phyloP scores from a whole-genome alignment of 345 rosid genomes.

The Hibiscus syriacus region DNA sequence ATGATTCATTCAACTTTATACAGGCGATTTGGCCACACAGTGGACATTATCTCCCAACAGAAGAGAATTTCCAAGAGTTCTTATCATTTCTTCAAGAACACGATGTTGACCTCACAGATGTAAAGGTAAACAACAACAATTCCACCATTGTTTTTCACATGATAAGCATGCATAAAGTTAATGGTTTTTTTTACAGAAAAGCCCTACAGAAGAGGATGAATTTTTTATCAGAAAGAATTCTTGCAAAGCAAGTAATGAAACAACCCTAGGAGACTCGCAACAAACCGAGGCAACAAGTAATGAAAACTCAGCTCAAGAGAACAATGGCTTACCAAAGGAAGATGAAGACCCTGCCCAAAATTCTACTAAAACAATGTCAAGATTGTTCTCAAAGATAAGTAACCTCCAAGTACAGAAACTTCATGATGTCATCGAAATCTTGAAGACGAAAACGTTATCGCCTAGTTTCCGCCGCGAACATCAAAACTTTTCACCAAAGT shows the following conservation, averaged over 20 bases:
- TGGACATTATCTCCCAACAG: slow-evolving; percentile 94
- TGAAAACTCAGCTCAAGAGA: slow-evolving; percentile 13
- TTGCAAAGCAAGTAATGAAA: slow-evolving; percentile 18
- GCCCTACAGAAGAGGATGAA: slow-evolving; percentile 55
- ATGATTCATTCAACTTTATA: slow-evolving; percentile 3
- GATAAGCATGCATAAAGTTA: no score
- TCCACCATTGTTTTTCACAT: no score
- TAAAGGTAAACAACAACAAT: slow-evolving; percentile 43
- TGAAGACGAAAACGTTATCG: slow-evolving; percentile 14
- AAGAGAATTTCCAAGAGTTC: slow-evolving; percentile 79
- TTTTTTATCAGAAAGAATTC: slow-evolving; percentile 12
- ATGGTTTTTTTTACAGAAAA: slow-evolving; percentile 43
- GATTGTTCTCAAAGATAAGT: slow-evolving; percentile 29
- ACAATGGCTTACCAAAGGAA: slow-evolving; percentile 11
- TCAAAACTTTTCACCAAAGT: slow-evolving; percentile 6
- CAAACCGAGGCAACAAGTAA: slow-evolving; percentile 18
- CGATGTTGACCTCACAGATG: slow-evolving; percentile 55
- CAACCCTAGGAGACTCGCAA: slow-evolving; percentile 22
- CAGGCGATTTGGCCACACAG: slow-evolving; percentile 97
- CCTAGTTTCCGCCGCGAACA: slow-evolving; percentile 7
- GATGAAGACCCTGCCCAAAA: slow-evolving; percentile 12
- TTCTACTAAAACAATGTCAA: slow-evolving; percentile 15
- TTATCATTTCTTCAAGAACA: slow-evolving; percentile 60
- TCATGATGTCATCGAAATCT: slow-evolving; percentile 12
- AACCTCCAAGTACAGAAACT: slow-evolving; percentile 30